phyloP scores from a whole-genome alignment of 108 stramenopile genomes.

The Epipyxis sp. region DNA sequence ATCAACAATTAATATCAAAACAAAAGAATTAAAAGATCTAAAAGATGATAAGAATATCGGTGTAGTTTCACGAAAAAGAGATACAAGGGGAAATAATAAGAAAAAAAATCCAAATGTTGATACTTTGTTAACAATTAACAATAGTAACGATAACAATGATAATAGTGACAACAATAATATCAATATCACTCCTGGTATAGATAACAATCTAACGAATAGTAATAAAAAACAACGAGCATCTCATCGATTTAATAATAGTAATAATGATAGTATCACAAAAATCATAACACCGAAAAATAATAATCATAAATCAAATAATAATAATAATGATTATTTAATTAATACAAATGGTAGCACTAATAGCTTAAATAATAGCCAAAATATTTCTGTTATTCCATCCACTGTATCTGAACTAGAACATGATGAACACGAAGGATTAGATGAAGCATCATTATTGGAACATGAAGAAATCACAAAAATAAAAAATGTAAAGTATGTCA shows the following conservation, averaged over 20 bases:
- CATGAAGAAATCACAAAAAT: slow-evolving; percentile 99
- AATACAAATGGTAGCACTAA: neutral
- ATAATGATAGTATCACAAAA: too few species aligned
- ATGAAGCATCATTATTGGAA: slow-evolving; percentile 84
- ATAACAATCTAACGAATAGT: neutral
- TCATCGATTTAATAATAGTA: too few species aligned
- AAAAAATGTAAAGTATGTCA: slow-evolving; percentile 87
- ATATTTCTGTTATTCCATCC: neutral
- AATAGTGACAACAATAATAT: too few species aligned
- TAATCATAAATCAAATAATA: neutral
- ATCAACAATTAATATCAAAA: too few species aligned
- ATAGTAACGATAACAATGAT: too few species aligned
- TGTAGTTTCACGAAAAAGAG: too few species aligned
- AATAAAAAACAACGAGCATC: too few species aligned
- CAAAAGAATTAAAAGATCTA: too few species aligned
- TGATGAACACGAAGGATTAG: slow-evolving; percentile 96
- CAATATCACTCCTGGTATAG: neutral
- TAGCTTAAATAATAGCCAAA: neutral
- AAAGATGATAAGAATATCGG: too few species aligned
- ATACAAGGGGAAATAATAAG: too few species aligned
- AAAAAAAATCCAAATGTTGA: neutral
- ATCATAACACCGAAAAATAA: too few species aligned
- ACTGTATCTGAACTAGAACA: slow-evolving; percentile 64
- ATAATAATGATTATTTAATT: too few species aligned
- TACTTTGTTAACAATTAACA: neutral